Evolutionary conservation across 2,329 filamentous ascomycete genomes (phyloP).

Genomic region (Sclerotinia sclerotiorum): DNA sequence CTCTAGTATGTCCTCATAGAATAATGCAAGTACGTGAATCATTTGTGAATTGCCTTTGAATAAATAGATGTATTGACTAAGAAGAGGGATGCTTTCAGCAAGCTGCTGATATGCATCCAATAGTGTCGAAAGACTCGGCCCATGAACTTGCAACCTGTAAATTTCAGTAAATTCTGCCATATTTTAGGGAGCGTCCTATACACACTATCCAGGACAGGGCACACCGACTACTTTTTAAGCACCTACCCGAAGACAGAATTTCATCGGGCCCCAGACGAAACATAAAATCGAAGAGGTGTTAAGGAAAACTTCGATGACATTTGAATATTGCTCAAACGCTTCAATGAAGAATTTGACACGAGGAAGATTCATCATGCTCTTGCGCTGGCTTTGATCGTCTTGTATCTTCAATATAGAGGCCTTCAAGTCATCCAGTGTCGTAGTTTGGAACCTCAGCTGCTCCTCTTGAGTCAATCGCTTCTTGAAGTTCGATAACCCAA

Average conservation of each 20-base stretch:
- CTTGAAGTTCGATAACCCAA: slow-evolving; percentile 26
- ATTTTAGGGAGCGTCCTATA: not conserved
- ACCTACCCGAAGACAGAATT: slow-evolving; percentile 41
- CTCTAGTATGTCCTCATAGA: slow-evolving; percentile 44
- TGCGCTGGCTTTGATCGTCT: slow-evolving; percentile 33
- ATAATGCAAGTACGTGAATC: slow-evolving; percentile 38
- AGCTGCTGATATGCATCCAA: slow-evolving; percentile 44
- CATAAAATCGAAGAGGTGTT: slow-evolving; percentile 39
- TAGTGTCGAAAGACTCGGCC: slow-evolving; percentile 42
- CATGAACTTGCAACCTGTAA: slow-evolving; percentile 39
- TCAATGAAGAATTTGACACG: slow-evolving; percentile 40
- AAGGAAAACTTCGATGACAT: slow-evolving; percentile 42
- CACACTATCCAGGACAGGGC: too few relatives aligned
- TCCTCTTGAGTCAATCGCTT: slow-evolving; percentile 24
- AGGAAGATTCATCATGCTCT: slow-evolving; percentile 37
- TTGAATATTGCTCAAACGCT: slow-evolving; percentile 43
- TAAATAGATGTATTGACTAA: slow-evolving; percentile 39
- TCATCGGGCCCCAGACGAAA: slow-evolving; percentile 44
- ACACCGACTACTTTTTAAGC: too few relatives aligned
- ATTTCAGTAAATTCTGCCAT: not conserved
- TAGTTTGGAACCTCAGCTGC: slow-evolving; percentile 26
- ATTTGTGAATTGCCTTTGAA: slow-evolving; percentile 40
- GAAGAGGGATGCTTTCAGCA: slow-evolving; percentile 42
- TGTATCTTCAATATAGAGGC: slow-evolving; percentile 36
- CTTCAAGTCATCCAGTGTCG: slow-evolving; percentile 33